Conservation (phyloP, 129 eudicot genomes). For the Gnaphalium uliginosum region DNA sequence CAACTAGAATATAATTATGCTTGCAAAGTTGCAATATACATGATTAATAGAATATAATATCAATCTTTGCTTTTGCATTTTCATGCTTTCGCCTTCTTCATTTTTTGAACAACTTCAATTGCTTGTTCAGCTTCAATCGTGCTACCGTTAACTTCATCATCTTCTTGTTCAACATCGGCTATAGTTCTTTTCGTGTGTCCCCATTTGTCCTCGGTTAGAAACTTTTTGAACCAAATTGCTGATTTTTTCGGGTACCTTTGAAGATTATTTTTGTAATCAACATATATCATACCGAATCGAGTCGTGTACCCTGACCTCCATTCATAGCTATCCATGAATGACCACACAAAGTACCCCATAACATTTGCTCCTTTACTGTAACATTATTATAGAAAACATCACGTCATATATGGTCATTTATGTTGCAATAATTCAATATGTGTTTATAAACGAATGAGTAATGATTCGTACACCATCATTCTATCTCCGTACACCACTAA, state of each 20-base stretch:
- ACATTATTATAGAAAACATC: neutral
- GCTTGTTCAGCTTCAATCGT: neutral
- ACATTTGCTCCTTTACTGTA: slow-evolving; percentile 32
- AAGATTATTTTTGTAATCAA: slow-evolving; percentile 39
- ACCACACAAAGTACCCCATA: slow-evolving; percentile 55
- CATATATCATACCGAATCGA: slow-evolving; percentile 54
- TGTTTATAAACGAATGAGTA: too few species aligned
- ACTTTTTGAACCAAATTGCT: slow-evolving; percentile 48
- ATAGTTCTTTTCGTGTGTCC: slow-evolving; percentile 5
- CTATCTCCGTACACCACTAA: too few species aligned
- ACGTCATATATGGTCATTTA: neutral
- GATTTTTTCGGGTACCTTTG: slow-evolving; percentile 56
- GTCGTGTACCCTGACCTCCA: slow-evolving; percentile 42
- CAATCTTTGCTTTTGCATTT: neutral
- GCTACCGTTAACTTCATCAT: neutral
- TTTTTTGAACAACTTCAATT: neutral
- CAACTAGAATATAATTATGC: neutral
- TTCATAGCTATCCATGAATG: slow-evolving; percentile 58
- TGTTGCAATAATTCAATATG: too few species aligned
- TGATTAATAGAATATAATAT: neutral
- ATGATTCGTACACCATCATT: too few species aligned
- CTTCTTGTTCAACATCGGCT: neutral
- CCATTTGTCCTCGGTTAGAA: slow-evolving; percentile 19
- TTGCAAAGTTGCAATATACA: neutral
- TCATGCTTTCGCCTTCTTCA: slow-evolving; percentile 14